phyloP scores from a whole-genome alignment of 2,329 filamentous ascomycete species.

The Ceratocystiopsis brevicomis region DNA sequence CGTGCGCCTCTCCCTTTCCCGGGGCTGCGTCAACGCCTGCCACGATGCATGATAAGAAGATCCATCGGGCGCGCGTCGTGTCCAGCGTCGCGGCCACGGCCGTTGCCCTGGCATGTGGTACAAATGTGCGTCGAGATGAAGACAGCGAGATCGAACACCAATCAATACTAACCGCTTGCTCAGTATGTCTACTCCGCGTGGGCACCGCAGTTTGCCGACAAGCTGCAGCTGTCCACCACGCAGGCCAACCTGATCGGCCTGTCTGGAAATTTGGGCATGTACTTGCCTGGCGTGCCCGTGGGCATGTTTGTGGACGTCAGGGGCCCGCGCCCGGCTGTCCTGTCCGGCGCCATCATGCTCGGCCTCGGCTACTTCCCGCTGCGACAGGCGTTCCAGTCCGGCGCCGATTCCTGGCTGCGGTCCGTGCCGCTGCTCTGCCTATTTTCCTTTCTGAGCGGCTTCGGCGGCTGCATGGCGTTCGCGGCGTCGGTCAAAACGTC shows the following conservation, averaged over 20 bases:
- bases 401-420: slow-evolving; percentile 34
- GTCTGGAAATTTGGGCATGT: slow-evolving; percentile 86
- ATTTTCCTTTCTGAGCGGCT: slow-evolving; percentile 67
- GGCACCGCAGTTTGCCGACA: slow-evolving; percentile 86
- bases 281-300: slow-evolving; percentile 71
- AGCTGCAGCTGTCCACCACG: slow-evolving; percentile 73
- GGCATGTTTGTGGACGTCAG: slow-evolving; percentile 72
- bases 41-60: slow-evolving; percentile 7
- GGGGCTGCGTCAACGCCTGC: background rate
- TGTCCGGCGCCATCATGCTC: slow-evolving; percentile 55
- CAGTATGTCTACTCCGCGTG: slow-evolving; percentile 99
- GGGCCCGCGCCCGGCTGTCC: slow-evolving; percentile 60
- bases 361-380: slow-evolving; percentile 73
- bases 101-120: slow-evolving; percentile 78
- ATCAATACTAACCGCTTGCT: background rate
- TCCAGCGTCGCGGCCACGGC: slow-evolving; percentile 71
- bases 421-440: slow-evolving; percentile 51
- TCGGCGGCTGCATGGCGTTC: slow-evolving; percentile 86
- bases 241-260: slow-evolving; percentile 79
- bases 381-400: slow-evolving; percentile 56
- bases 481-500: slow-evolving; percentile 69
- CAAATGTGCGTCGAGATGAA: slow-evolving; percentile 45
- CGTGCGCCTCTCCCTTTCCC: background rate
- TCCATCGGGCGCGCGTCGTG: slow-evolving; percentile 43
- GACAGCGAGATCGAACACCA: too few relatives aligned